These are phyloP conservation scores for Didymella sp. DNA, from an alignment of 2,329 filamentous ascomycete species.

Conservation along the genomic window DNA sequence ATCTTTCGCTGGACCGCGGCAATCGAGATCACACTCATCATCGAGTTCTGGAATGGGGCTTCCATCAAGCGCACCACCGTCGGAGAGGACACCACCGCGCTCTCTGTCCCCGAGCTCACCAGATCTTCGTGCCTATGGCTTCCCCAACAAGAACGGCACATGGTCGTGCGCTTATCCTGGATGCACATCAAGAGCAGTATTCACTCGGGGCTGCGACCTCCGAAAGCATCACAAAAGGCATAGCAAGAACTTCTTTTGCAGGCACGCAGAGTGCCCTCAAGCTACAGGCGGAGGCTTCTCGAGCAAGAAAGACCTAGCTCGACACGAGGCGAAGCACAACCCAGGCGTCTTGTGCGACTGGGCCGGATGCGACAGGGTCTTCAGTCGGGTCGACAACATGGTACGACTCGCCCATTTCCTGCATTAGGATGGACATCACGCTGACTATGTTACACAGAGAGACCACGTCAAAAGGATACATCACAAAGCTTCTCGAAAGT, in stretches of 20 bases:
- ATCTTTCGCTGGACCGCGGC: constrained; percentile 30
- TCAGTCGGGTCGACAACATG: constrained; percentile 70
- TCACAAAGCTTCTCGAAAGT: constrained; percentile 44
- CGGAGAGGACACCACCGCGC: constrained; percentile 44
- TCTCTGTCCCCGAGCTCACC: constrained; percentile 51
- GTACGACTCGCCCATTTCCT: constrained; percentile 41
- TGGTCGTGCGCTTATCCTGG: constrained; percentile 67
- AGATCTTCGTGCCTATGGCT: constrained; percentile 53
- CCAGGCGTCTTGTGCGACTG: constrained; percentile 66
- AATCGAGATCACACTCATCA: constrained; percentile 46
- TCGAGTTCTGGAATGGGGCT: constrained; percentile 43
- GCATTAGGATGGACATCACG: neutral
- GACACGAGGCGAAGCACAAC: constrained; percentile 69
- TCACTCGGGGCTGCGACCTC: constrained; percentile 66
- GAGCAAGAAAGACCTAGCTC: constrained; percentile 67
- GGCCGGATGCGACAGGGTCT: constrained; percentile 64
- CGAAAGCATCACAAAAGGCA: constrained; percentile 69
- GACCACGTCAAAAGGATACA: constrained; percentile 53
- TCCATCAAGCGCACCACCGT: constrained; percentile 31
- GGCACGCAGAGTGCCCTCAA: constrained; percentile 65
- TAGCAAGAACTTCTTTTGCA: constrained; percentile 67
- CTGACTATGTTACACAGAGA: constrained; percentile 40
- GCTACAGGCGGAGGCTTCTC: constrained; percentile 65
- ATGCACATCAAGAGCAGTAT: constrained; percentile 65
- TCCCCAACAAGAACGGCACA: constrained; percentile 55